Evolutionary conservation across 2,329 filamentous ascomycete species (phyloP).

Genomic region (Aspergillus piperis): DNA sequence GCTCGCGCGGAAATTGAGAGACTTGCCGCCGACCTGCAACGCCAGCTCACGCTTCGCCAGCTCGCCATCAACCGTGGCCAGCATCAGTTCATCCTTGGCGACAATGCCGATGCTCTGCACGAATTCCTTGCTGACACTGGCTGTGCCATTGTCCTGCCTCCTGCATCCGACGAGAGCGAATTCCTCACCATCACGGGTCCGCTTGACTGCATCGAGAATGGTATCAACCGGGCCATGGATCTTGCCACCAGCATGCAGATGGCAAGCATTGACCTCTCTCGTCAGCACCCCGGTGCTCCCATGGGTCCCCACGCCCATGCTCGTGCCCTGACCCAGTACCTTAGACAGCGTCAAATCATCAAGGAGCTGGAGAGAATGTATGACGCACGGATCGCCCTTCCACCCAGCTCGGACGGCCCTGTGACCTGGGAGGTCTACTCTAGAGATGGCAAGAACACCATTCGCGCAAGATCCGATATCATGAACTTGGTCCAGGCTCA

Average conservation of each 20-base stretch:
- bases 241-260: slow-evolving; percentile 84
- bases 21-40: slow-evolving; percentile 72
- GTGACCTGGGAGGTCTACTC: slow-evolving; percentile 88
- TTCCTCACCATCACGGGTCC: slow-evolving; percentile 83
- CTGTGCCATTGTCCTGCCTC: slow-evolving; percentile 80
- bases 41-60: slow-evolving; percentile 74
- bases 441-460: slow-evolving; percentile 75
- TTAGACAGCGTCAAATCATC: slow-evolving; percentile 78
- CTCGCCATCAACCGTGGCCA: slow-evolving; percentile 80
- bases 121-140: slow-evolving; percentile 90
- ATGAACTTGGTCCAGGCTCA: slow-evolving; percentile 52
- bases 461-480: slow-evolving; percentile 52
- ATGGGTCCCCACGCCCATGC: slow-evolving; percentile 76
- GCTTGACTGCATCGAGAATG: slow-evolving; percentile 69
- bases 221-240: slow-evolving; percentile 81
- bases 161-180: slow-evolving; percentile 75
- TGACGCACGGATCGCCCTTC: slow-evolving; percentile 83
- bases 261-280: slow-evolving; percentile 77
- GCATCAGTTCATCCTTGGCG: slow-evolving; percentile 93
- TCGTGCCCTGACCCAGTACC: slow-evolving; percentile 81
- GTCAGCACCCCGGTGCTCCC: slow-evolving; percentile 73
- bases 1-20: slow-evolving; percentile 79
- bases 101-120: slow-evolving; percentile 74
- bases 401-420: slow-evolving; percentile 64
- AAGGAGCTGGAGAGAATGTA: slow-evolving; percentile 78